Base-by-base conservation (phyloP, 495 filamentous ascomycete species). In the Penicillium waksmanii region DNA sequence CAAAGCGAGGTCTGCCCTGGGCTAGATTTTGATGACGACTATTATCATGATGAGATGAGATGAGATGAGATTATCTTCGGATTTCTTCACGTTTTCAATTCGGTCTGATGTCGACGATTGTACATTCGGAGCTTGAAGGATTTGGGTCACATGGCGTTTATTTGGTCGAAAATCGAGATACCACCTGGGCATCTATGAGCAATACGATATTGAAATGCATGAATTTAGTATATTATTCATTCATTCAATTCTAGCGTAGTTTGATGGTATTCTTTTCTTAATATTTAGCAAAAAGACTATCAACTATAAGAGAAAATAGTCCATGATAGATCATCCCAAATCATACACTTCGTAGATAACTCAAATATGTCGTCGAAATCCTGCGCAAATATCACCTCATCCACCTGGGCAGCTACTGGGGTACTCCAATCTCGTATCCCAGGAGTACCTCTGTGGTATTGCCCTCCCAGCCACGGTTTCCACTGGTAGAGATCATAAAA, bases 381-480 rank as follows among this genome's bases (percentile, higher is more conserved):
- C 17, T 18, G 12, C 17, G 17, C 1, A 8, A 44, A 44, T 17
- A 44, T 3, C 36, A 9, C 8, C 15, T 21, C 17, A 2, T 3
- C n/a, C 15, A 17, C 23, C 3, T 23, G 23, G 23, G 3, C 17
- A 17, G 19, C 62, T 46, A 79, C 33, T 70, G 64, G 25, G 75
- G 74, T 60, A 86, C 74, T 5, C 83, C 83, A 63, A 98, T 96
- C 73, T 98, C 95, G 72, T 98, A 98, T 49, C 95, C 95, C 43
- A 98, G 82, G 31, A 97, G 72, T 9, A 95, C 92, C 77, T 98
- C 95, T 2, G 95, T 97, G 27, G 82, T 87, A 31, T 80, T 85
- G n/a, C 95, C 95, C 71, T 98, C 96, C 96, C 96, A 98, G 3
- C 95, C 95, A 52, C 95, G 77, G 61, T 93, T 97, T 1, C 95